Evolutionary conservation across 148 eudicot genomes (phyloP), one percentile per base, ranked within the genome.

Genomic region (Talinum fruticosum): DNA sequence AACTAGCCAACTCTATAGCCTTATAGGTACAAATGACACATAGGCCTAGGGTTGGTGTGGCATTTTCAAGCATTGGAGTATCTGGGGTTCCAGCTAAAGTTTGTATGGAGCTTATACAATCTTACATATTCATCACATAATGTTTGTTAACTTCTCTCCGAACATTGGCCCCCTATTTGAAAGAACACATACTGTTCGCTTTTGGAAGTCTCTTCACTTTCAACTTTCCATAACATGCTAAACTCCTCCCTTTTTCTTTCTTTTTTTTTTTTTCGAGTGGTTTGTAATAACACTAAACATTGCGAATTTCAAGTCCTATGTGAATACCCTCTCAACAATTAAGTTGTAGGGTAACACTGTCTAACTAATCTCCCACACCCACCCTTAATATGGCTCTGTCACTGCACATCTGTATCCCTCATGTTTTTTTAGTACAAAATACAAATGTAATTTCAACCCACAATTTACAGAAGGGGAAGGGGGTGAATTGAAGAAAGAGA

Each of bases 1-100:
- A 51, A 51, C 4, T 15, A 7, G n/a, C 62, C 5, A 54, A 24
- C 21, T 24, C 62, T 18, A 54, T 8, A n/a, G n/a, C 21, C 21
- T 10, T n/a, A n/a, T n/a, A n/a, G 64, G 29, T 59, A 24, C 10
- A 13, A 57, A 62, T 62, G 66, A 10, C 33, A 26, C 15, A 10
- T 12, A 34, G 51, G 47, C 57, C 8, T n/a, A n/a, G 37, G 37
- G 57, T 34, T 64, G 71, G 47, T 62, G 16, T 49, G 59, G 38
- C 28, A 71, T 44, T 45, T 65, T 51, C 32, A 47, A 73, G 59
- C 36, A 64, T 47, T 76, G 73, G 53, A 49, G 69, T 36, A 53
- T 77, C 62, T 72, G 80, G 76, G 12, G 80, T 71, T 81, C n/a
- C 83, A 81, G 79, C 79, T 72, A 76, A 64, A 65, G 59, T 19